Conservation (phyloP, 2,329 filamentous ascomycete genomes). For the Diaporthe eres region DNA sequence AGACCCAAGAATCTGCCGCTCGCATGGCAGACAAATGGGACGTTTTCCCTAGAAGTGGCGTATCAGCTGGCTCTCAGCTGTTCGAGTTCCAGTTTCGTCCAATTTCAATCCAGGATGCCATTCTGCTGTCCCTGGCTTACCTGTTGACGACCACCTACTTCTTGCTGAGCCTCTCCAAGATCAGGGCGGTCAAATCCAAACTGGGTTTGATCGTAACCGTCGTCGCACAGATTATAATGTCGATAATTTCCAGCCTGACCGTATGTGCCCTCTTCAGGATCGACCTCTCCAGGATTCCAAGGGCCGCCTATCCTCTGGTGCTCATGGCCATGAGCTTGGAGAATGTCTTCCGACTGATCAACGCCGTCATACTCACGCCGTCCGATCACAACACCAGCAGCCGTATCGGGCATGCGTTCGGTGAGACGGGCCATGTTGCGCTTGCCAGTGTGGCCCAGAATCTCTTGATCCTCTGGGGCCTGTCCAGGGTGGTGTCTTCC, state of each 20-base stretch:
- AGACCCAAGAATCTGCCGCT: slow-evolving; percentile 66
- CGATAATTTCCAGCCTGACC: slow-evolving; percentile 84
- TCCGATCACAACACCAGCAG: slow-evolving; percentile 76
- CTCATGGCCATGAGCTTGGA: slow-evolving; percentile 83
- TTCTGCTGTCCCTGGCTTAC: slow-evolving; percentile 77
- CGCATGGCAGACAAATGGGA: slow-evolving; percentile 70
- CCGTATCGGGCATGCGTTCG: slow-evolving; percentile 81
- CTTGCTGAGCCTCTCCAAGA: slow-evolving; percentile 74
- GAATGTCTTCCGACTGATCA: slow-evolving; percentile 84
- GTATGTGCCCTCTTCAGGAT: slow-evolving; percentile 82
- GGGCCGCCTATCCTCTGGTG: slow-evolving; percentile 82
- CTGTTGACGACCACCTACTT: slow-evolving; percentile 75
- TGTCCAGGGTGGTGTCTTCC: slow-evolving; percentile 77
- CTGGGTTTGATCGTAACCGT: slow-evolving; percentile 80
- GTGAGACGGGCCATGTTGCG: slow-evolving; percentile 79
- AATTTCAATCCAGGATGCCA: slow-evolving; percentile 76
- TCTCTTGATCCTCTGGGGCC: slow-evolving; percentile 72
- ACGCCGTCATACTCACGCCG: slow-evolving; percentile 80
- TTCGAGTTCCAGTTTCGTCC: slow-evolving; percentile 86
- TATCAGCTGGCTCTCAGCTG: slow-evolving; percentile 68
- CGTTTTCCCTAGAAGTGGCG: slow-evolving; percentile 73
- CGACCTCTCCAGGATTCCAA: slow-evolving; percentile 81
- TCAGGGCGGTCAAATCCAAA: slow-evolving; percentile 82
- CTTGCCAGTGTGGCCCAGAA: slow-evolving; percentile 79
- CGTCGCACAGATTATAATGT: slow-evolving; percentile 77